Conservation (phyloP, 257 asterid species). For the Solanum rostratum region DNA sequence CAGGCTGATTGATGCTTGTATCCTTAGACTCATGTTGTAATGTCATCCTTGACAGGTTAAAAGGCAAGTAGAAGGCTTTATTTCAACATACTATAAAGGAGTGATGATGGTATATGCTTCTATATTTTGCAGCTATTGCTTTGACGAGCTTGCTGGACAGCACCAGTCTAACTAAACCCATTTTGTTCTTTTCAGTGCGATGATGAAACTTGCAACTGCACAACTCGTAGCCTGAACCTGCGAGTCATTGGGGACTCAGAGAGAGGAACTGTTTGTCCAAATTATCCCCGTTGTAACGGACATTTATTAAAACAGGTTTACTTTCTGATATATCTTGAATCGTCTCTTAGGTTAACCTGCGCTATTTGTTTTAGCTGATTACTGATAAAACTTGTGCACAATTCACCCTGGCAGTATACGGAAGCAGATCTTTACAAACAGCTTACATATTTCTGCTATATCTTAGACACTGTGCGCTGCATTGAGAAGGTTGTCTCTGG, state of each 20-base stretch:
- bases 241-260: constrained; percentile 67
- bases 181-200: constrained; percentile 50
- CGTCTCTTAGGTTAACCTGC: not conserved
- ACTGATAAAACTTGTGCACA: constrained; percentile 5
- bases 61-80: constrained; percentile 69
- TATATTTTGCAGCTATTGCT: not conserved
- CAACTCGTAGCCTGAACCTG: constrained; percentile 66
- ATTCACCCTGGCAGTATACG: constrained; percentile 40
- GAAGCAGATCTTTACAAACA: constrained; percentile 90
- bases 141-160: constrained; percentile 4
- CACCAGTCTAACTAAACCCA: not conserved
- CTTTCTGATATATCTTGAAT: not conserved
- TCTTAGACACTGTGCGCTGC: constrained; percentile 67
- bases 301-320: constrained; percentile 68
- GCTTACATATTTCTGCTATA: constrained; percentile 68
- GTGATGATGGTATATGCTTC: constrained; percentile 64
- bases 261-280: constrained; percentile 89
- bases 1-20: not conserved
- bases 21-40: not conserved
- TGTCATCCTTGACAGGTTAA: constrained; percentile 45
- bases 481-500: constrained; percentile 45
- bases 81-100: constrained; percentile 68
- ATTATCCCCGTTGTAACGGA: constrained; percentile 83
- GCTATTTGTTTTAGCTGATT: not conserved
- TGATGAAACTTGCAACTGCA: constrained; percentile 87